A percentile compares a stretch with the other conserved stretches of the same genome.
Conservation (phyloP, 2,329 filamentous ascomycete species). For the Ascochyta fabae region DNA sequence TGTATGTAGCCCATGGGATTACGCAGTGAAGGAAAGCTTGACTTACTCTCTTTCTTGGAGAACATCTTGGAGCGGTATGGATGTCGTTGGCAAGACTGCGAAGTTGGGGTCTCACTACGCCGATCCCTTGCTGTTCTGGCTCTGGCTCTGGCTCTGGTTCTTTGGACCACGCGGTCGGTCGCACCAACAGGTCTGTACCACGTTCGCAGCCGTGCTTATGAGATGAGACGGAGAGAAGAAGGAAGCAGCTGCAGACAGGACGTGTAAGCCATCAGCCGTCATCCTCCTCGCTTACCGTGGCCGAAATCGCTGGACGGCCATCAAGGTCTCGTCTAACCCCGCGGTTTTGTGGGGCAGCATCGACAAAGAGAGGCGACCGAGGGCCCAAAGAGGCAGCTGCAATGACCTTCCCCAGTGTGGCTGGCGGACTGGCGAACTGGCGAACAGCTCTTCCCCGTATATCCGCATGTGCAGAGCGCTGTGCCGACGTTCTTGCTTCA, state of each 20-base stretch:
- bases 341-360: slow-evolving; percentile 23
- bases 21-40: background rate
- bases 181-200: slow-evolving; percentile 12
- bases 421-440: slow-evolving; percentile 1
- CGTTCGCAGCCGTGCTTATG: slow-evolving; percentile 6
- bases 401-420: slow-evolving; percentile 15
- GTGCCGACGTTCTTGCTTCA: slow-evolving; percentile 3
- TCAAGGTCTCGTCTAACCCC: slow-evolving; percentile 28
- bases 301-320: slow-evolving; percentile 27
- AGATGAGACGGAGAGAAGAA: slow-evolving; percentile 11
- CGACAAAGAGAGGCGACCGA: slow-evolving; percentile 3
- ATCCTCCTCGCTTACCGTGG: slow-evolving; percentile 17
- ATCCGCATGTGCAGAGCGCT: background rate
- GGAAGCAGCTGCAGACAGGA: slow-evolving; percentile 2
- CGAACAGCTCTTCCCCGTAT: background rate
- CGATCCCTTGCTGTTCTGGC: slow-evolving; percentile 11
- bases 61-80: slow-evolving; percentile 33
- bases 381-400: slow-evolving; percentile 25
- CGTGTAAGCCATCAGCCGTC: slow-evolving; percentile 5
- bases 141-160: background rate
- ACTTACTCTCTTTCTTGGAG: slow-evolving; percentile 43
- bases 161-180: slow-evolving; percentile 11
- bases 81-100: slow-evolving; percentile 2
- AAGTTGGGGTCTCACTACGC: background rate
- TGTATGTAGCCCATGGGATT: background rate